A percentile compares a stretch with the other conserved stretches of the same genome.
Conservation (phyloP, 768 basidiomycete species). For the Kwoniella dejecticola region DNA sequence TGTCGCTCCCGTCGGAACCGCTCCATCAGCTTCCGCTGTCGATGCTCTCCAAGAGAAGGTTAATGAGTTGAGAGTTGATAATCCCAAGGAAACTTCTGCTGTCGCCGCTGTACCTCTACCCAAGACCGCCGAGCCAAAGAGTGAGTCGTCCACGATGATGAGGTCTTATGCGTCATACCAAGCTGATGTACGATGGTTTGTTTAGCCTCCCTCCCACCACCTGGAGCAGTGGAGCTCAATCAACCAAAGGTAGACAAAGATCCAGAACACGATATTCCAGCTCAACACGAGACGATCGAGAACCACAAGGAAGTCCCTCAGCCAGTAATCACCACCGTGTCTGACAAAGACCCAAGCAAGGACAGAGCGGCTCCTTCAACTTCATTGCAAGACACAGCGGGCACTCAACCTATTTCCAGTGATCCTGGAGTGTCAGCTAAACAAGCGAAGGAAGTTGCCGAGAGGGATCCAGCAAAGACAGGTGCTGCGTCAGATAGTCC, state of each 20-base stretch:
- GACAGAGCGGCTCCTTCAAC: conserved; percentile 41
- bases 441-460: conserved; percentile 42
- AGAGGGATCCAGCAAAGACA: conserved; percentile 27
- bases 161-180: no score
- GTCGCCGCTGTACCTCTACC: conserved; percentile 21
- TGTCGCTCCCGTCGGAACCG: conserved; percentile 30
- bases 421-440: conserved; percentile 40
- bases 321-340: conserved; percentile 47
- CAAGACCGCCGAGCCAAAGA: conserved; percentile 22
- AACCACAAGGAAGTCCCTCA: conserved; percentile 50
- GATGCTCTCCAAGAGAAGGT: conserved; percentile 43
- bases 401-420: conserved; percentile 35
- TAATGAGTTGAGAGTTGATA: conserved; percentile 33
- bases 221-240: conserved; percentile 2
- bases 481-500: conserved; percentile 22
- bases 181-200: background rate
- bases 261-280: conserved; percentile 44
- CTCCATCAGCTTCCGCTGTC: conserved; percentile 37
- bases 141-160: conserved; percentile 10
- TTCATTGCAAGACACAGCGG: conserved; percentile 26
- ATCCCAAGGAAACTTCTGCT: conserved; percentile 7
- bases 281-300: conserved; percentile 48
- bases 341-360: conserved; percentile 42
- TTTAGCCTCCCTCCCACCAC: conserved; percentile 13
- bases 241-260: conserved; percentile 14